Evolutionary conservation across 75 land plant genomes (phyloP), one percentile per base, ranked within the genome.

Genomic region (Picea sitchensis): DNA sequence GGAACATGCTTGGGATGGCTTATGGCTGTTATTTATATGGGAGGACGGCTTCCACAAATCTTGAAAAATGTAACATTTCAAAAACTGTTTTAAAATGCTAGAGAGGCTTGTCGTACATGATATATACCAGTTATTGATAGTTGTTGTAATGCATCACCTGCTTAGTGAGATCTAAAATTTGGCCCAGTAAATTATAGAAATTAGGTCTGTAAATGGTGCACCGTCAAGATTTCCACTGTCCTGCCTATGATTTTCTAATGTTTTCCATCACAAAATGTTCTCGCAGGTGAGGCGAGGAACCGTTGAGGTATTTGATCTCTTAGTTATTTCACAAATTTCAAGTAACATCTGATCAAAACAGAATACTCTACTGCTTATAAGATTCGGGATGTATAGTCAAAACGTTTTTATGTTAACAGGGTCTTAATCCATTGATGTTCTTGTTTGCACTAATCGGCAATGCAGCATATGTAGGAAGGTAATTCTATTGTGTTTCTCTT

Each of bases 1-100:
- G 93, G 92, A 65, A 81, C 73, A 4, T 77, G 51, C 20, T 82
- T 92, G 71, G 93, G 93, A 17, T 93, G 93, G 91, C 75, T 82
- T 64, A 94, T 94, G 96, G 88, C 96, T 58, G 89, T 81, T 34
- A 94, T 92, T 41, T 94, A 94, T 78, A 90, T 94, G 94, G 90
- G 92, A 60, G 96, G 96, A 65, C 80, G 96, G 63, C 81, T 94
- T 61, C 94, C 94, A 18, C 94, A 94, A 77, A 94, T 94, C 44
- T 87, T 57, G 65, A 80, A 90, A 76, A 94, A 92, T 83, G 96
- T 94, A 65, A 85, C 80, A 4, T 30, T 6, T 17, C 7, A 31
- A 32, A 7, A 15, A 5, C n/a, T 20, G 11, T 9, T 36, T 80
- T 57, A 17, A 18, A 56, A 32, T 34, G 5, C 14, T 23, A 13